phyloP scores from a whole-genome alignment of 1,284 basidiomycete species.

The Vanrija sp. region DNA sequence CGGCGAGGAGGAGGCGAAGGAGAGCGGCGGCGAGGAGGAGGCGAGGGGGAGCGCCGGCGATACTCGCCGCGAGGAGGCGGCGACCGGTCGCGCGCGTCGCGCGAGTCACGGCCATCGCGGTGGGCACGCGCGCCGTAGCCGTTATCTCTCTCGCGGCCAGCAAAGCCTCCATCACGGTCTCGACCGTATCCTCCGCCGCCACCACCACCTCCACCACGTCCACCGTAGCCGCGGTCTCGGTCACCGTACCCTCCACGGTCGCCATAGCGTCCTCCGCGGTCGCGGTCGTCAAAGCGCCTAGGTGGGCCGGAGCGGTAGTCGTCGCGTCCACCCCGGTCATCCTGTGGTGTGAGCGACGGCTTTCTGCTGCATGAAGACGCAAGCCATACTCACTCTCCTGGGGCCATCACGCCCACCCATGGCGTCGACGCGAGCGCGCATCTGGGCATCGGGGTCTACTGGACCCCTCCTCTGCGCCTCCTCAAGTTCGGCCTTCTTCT shows the following conservation, averaged over 20 bases:
- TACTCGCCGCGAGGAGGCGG: not conserved
- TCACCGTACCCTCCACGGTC: not conserved
- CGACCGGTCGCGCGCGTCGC: not conserved
- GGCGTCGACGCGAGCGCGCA: slow-evolving; percentile 15
- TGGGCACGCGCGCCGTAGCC: slow-evolving; percentile 6
- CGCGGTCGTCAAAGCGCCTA: slow-evolving; percentile 1
- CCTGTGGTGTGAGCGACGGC: not conserved
- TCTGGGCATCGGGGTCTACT: slow-evolving; percentile 10
- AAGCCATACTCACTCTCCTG: slow-evolving; percentile 2
- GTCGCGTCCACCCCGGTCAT: slow-evolving; percentile 5
- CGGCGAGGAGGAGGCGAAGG: not conserved
- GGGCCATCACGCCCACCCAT: not conserved
- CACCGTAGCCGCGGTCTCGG: not conserved
- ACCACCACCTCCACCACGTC: slow-evolving; percentile 1
- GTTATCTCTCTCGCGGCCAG: slow-evolving; percentile 7
- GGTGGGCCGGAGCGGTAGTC: too few relatives aligned
- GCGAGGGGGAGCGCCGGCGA: not conserved
- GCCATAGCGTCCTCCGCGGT: not conserved
- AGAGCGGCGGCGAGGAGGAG: not conserved
- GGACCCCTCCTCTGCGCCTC: slow-evolving; percentile 60
- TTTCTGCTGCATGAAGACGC: not conserved
- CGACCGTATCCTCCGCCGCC: slow-evolving; percentile 3
- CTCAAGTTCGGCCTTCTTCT: slow-evolving; percentile 92
- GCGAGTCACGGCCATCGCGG: not conserved
- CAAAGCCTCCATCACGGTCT: slow-evolving; percentile 12